phyloP scores from a whole-genome alignment of 2,329 filamentous ascomycete species.

The Hypoxylon sp. region DNA sequence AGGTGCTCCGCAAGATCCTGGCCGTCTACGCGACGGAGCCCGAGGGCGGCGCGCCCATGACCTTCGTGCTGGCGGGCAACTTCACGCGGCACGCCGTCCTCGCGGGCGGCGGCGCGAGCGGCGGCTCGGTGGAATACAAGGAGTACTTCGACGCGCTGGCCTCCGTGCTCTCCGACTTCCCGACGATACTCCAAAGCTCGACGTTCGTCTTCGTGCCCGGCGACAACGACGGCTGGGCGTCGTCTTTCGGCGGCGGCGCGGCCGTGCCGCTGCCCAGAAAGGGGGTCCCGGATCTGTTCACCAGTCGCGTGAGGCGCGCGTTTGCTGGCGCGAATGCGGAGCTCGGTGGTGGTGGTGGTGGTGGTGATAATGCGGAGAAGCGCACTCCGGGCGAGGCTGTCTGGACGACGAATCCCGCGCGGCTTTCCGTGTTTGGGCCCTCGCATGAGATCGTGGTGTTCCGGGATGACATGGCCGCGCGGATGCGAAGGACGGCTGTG shows the following conservation, averaged over 20 bases:
- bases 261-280: conserved; percentile 74
- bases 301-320: conserved; percentile 80
- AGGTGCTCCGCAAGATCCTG: conserved; percentile 82
- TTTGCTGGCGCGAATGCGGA: conserved; percentile 83
- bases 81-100: conserved; percentile 75
- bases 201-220: conserved; percentile 95
- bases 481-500: conserved; percentile 80
- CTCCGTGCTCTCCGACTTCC: conserved; percentile 82
- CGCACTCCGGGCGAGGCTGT: conserved; percentile 72
- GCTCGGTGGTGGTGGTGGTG: conserved; percentile 50
- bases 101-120: conserved; percentile 72
- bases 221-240: conserved; percentile 97
- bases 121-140: conserved; percentile 94
- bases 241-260: conserved; percentile 80
- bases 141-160: conserved; percentile 93
- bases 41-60: conserved; percentile 72
- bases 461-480: conserved; percentile 83
- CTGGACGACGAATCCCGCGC: conserved; percentile 88
- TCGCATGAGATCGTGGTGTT: conserved; percentile 88
- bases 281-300: conserved; percentile 86
- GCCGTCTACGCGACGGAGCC: conserved; percentile 74
- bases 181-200: conserved; percentile 76
- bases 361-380: conserved; percentile 41
- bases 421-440: conserved; percentile 85
- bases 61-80: conserved; percentile 86